Percentiles rank a stretch among this genome's conserved stretches.
Evolutionary conservation across 345 rosid species (phyloP).

Genomic region (Toxicodendron radicans): DNA sequence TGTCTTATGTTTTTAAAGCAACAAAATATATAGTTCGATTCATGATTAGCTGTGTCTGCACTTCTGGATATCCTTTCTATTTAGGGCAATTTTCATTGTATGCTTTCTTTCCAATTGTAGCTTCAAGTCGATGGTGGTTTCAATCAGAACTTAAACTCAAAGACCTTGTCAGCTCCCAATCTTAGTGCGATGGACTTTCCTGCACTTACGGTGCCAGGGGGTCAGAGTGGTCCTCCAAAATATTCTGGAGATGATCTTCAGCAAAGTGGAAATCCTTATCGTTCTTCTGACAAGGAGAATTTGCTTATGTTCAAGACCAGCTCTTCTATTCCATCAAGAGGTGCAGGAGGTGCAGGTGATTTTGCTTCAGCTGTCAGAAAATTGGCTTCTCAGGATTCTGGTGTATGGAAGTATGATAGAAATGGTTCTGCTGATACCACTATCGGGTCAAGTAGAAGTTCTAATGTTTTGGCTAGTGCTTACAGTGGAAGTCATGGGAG

Average conservation of each 20-base stretch:
- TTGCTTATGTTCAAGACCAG: slow-evolving; percentile 69
- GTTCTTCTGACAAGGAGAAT: slow-evolving; percentile 68
- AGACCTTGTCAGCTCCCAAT: slow-evolving; percentile 69
- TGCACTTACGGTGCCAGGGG: slow-evolving; percentile 57
- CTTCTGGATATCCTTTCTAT: background rate
- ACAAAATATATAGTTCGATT: background rate
- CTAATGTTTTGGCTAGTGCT: slow-evolving; percentile 52
- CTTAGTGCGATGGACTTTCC: slow-evolving; percentile 86
- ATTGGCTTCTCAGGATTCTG: slow-evolving; percentile 77
- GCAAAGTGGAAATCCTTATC: slow-evolving; percentile 58
- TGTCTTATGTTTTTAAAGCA: background rate
- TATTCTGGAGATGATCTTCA: slow-evolving; percentile 73
- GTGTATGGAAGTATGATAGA: slow-evolving; percentile 82
- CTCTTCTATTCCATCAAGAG: slow-evolving; percentile 54
- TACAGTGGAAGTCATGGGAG: slow-evolving; percentile 65
- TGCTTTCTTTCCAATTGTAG: slow-evolving; percentile 46
- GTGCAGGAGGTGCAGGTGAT: slow-evolving; percentile 65
- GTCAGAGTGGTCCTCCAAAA: slow-evolving; percentile 56
- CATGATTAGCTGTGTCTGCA: background rate
- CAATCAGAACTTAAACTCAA: slow-evolving; percentile 67
- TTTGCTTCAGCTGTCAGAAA: slow-evolving; percentile 96
- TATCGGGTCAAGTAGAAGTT: slow-evolving; percentile 82
- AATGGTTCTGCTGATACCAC: slow-evolving; percentile 70
- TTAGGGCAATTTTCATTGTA: slow-evolving; percentile 17
- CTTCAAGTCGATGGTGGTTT: slow-evolving; percentile 89